These are phyloP conservation scores for Pseudoscleropodium purum DNA, from an alignment of 225 moss, liverwort and hornwort species.

Conservation along the genomic window DNA sequence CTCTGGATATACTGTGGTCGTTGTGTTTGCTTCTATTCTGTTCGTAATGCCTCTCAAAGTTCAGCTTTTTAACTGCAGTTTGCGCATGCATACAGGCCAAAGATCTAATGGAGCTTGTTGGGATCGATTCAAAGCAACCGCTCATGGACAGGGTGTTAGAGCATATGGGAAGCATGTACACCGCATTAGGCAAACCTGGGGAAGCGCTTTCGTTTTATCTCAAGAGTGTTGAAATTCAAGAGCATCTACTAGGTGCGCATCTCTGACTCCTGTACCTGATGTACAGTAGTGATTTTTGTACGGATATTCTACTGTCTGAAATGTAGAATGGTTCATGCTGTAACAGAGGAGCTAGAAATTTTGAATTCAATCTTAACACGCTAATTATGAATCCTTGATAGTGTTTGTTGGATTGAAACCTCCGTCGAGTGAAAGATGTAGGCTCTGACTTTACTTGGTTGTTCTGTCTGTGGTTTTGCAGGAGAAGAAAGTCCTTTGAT, in stretches of 20 bases:
- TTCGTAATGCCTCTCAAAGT: background rate
- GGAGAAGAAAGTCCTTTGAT: constrained; percentile 54
- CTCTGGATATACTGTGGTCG: too few relatives aligned
- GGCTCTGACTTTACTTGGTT: background rate
- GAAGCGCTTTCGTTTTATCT: constrained; percentile 57
- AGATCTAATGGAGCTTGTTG: constrained; percentile 46
- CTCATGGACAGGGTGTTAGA: constrained; percentile 64
- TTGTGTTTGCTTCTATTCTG: background rate
- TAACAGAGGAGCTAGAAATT: background rate
- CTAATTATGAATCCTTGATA: background rate
- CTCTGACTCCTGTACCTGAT: background rate
- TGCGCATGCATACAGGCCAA: constrained; percentile 36
- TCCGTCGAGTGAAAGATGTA: background rate
- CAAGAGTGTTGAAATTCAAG: constrained; percentile 70
- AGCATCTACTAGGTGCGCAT: constrained; percentile 43
- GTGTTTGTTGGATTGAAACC: background rate
- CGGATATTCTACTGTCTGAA: background rate
- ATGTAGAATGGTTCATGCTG: background rate
- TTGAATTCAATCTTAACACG: background rate
- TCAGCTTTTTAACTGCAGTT: background rate
- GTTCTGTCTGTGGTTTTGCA: constrained; percentile 4
- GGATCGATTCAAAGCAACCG: constrained; percentile 31
- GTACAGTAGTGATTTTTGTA: background rate
- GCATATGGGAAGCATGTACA: constrained; percentile 81
- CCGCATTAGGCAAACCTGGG: constrained; percentile 56